Base-by-base conservation (phyloP, 2,329 filamentous ascomycete species). In the Cephalotrichum gorgonifer region DNA sequence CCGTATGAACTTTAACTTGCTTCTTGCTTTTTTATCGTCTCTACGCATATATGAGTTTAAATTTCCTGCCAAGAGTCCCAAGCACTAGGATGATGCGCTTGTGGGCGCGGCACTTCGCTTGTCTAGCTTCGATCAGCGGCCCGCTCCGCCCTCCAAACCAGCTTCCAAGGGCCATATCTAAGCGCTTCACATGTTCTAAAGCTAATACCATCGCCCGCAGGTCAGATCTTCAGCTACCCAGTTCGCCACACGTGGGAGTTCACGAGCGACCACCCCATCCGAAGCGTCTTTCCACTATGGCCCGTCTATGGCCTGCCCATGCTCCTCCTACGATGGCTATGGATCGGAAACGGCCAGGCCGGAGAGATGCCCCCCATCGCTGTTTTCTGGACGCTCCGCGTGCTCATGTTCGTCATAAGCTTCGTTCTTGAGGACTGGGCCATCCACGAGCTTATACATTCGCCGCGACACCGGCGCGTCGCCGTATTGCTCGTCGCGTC, bases 371-470 rank as follows among this genome's bases (percentile, higher is more conserved):
- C 88, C 23, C 88, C 93, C n/a, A 79, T 85, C 54, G 78, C 85
- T 43, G 86, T 95, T 45, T 98, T 95, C 72, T 95, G 91, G 79
- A 83, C 85, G 4, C 71, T 97, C 58, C 81, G 93, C 50, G 75
- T 87, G 45, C 76, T 94, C 62, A 97, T 98, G 90, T 95, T 97
- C 69, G 71, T 88, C 47, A 74, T 95, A 62, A 96, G 90, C 72
- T 95, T 98, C 65, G 89, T 98, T 49, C 76, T 98, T 53, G 89
- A 96, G 68, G 93, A 98, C 70, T 97, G 93, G 91, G 93, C 93
- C 11, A 79, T 98, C 51, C 83, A 95, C 70, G 93, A 98, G 65
- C 75, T 97, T 54, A 83, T 96, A 49, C 81, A 83, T 53, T 85
- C 85, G 35, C 81, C 81, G 54, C 82, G 83, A 52, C 74, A 79